Base-by-base conservation (phyloP, 306 rosid genomes). In the Vigna reflexopilosa region DNA sequence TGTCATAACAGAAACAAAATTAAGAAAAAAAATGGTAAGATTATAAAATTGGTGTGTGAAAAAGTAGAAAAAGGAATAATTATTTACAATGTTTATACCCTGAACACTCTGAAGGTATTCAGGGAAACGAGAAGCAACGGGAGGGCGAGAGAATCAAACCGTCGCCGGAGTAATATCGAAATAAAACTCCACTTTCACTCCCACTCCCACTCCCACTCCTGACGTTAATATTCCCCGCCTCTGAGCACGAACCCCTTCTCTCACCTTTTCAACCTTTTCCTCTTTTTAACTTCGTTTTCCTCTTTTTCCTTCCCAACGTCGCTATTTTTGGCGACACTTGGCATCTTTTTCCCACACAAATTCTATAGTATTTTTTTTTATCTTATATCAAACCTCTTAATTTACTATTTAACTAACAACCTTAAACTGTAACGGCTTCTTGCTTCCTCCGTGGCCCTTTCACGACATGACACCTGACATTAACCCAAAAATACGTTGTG, bases 31-130 rank as follows among this genome's bases (percentile, higher is more conserved):
- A 51, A 51, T 2, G 57, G 22, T 17, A 9, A 58, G 38, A 58
- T 58, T 26, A 58, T 2, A 58, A 26, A 26, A 26, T 26, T 26
- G 28, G 28, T 26, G 28, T 26, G 28, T 26, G 28, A 26, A 26
- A 26, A 26, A 26, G 28, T 2, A 26, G 28, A 26, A 26, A 26
- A 26, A 26, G 28, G 28, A 26, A 26, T 2, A 22, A 22, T 22
- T 22, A 26, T 26, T 26, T 26, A 26, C 3, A 3, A 26, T 26
- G 28, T 30, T 30, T 30, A 30, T 42, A 91, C 98, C 97, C 94
- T 90, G 96, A 90, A 94, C 90, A 92, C 93, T 7, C 91, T 24
- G 32, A 86, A 92, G 94, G 95, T 86, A 94, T 94, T 86, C 96
- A 90, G 93, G 97, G 92, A 84, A 85, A 85, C 83, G 85, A 89